Percentiles rank a stretch among this genome's conserved stretches.
Conservation (phyloP, 306 rosid species). For the Mimosa bimucronata region DNA sequence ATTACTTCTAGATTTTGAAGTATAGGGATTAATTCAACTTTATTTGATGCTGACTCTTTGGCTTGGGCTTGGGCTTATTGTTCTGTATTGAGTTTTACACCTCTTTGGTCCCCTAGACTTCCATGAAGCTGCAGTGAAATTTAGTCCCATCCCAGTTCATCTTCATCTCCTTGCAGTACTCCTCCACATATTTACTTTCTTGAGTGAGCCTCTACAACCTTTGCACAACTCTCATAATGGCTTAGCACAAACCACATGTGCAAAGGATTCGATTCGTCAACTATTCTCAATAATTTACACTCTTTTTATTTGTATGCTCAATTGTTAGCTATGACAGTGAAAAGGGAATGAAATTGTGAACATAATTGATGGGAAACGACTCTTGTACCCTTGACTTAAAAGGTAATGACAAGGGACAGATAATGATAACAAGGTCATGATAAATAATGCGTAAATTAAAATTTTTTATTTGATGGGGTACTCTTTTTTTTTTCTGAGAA, state of each 20-base stretch:
- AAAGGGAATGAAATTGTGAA: background rate
- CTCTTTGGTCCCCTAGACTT: background rate
- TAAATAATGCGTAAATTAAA: background rate
- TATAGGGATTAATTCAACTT: background rate
- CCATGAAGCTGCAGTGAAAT: background rate
- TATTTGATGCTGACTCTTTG: background rate
- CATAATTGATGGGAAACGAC: background rate
- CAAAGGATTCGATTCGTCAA: background rate
- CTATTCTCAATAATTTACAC: background rate
- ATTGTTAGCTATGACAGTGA: background rate
- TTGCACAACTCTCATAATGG: background rate
- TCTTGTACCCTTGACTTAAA: background rate
- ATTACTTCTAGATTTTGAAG: background rate
- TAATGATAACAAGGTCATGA: background rate
- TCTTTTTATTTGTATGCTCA: too few relatives aligned
- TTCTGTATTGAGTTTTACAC: background rate
- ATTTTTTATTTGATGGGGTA: background rate
- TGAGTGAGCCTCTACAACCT: background rate
- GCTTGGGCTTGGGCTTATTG: background rate
- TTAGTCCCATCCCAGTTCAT: background rate
- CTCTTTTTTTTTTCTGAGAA: background rate
- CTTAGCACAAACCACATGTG: background rate
- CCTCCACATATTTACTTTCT: background rate
- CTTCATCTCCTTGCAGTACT: background rate
- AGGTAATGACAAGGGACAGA: background rate